Conservation (phyloP, 2,329 filamentous ascomycete genomes). For the Immersiporthe knoxdaviesiana region DNA sequence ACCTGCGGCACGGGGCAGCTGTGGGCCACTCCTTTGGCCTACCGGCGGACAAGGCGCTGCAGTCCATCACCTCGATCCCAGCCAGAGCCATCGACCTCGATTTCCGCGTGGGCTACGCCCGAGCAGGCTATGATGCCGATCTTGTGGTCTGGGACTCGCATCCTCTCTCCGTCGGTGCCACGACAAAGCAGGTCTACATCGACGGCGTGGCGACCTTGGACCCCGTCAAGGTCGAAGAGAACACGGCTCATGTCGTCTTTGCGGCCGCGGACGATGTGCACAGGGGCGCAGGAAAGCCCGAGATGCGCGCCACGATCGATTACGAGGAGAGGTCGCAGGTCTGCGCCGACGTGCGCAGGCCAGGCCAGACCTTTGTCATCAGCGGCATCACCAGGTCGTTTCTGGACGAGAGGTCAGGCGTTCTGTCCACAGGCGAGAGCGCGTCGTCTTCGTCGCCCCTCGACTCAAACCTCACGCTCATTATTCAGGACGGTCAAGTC, state of each 20-base stretch:
- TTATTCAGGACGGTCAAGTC: slow-evolving; percentile 46
- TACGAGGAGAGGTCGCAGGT: slow-evolving; percentile 34
- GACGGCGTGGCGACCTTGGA: slow-evolving; percentile 46
- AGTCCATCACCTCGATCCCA: slow-evolving; percentile 50
- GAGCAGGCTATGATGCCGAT: slow-evolving; percentile 53
- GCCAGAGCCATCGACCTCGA: slow-evolving; percentile 47
- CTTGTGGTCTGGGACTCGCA: slow-evolving; percentile 54
- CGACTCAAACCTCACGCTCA: slow-evolving; percentile 40
- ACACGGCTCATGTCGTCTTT: slow-evolving; percentile 28
- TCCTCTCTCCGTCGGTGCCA: slow-evolving; percentile 49
- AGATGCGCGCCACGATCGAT: slow-evolving; percentile 34
- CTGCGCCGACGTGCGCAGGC: slow-evolving; percentile 33
- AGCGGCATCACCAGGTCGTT: slow-evolving; percentile 44
- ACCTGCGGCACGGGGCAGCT: slow-evolving; percentile 46
- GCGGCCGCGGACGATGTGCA: slow-evolving; percentile 5
- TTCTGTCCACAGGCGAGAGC: background rate
- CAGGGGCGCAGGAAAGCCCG: slow-evolving; percentile 28
- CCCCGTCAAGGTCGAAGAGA: slow-evolving; percentile 38
- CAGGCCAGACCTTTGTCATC: slow-evolving; percentile 39
- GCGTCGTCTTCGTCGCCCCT: background rate
- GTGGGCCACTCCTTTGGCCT: slow-evolving; percentile 48
- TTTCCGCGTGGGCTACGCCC: slow-evolving; percentile 48
- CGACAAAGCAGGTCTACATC: slow-evolving; percentile 51
- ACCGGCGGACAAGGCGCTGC: slow-evolving; percentile 44
- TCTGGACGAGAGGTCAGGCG: slow-evolving; percentile 34